Percentiles rank a stretch among this genome's conserved stretches.
Conservation (phyloP, 2,329 filamentous ascomycete genomes). For the Talaromyces funiculosus region DNA sequence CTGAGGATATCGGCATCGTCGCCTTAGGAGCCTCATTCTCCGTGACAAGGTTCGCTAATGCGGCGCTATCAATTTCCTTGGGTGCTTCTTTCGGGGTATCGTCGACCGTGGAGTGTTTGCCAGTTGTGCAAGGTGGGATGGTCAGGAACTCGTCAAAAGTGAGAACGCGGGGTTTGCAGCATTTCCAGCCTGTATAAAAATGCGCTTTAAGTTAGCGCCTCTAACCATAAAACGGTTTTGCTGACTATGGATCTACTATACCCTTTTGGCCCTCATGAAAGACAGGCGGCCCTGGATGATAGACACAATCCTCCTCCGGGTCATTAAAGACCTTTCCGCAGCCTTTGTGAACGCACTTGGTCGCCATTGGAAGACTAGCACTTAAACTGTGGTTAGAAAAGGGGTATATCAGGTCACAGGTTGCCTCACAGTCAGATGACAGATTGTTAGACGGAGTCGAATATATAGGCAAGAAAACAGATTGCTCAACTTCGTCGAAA, state of each 20-base stretch:
- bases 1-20: slow-evolving; percentile 20
- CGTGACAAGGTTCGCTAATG: slow-evolving; percentile 19
- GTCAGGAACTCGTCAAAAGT: slow-evolving; percentile 97
- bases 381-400: background rate
- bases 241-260: slow-evolving; percentile 35
- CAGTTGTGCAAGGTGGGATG: slow-evolving; percentile 87
- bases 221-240: slow-evolving; percentile 18
- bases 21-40: slow-evolving; percentile 16
- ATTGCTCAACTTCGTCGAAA: background rate
- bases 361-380: slow-evolving; percentile 24
- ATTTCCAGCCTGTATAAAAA: slow-evolving; percentile 78
- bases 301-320: slow-evolving; percentile 74
- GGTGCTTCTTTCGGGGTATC: slow-evolving; percentile 50
- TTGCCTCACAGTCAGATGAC: background rate
- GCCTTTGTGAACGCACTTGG: slow-evolving; percentile 91
- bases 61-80: slow-evolving; percentile 30
- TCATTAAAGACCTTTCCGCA: slow-evolving; percentile 86
- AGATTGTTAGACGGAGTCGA: background rate
- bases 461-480: background rate
- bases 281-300: slow-evolving; percentile 87
- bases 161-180: slow-evolving; percentile 92
- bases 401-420: background rate
- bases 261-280: slow-evolving; percentile 99
- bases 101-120: slow-evolving; percentile 86
- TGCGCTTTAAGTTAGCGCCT: background rate